These are phyloP conservation scores for Dissophora ornata DNA, from an alignment of 192 early-diverging fungal species.

Conservation along the genomic window DNA sequence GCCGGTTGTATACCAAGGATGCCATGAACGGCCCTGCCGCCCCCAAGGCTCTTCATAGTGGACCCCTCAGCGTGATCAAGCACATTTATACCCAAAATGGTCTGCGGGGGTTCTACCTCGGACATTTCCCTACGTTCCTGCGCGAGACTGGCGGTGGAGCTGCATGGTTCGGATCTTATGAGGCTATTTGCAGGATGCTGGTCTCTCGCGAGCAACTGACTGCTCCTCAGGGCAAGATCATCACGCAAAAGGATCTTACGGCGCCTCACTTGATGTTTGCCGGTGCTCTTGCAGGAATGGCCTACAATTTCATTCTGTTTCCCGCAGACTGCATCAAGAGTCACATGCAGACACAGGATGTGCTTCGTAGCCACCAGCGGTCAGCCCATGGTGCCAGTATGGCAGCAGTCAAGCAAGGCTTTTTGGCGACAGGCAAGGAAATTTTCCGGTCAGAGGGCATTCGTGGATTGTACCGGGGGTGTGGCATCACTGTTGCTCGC, in stretches of 20 bases:
- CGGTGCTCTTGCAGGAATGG: constrained; percentile 92
- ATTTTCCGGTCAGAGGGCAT: constrained; percentile 84
- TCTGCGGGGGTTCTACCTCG: constrained; percentile 76
- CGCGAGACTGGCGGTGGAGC: constrained; percentile 93
- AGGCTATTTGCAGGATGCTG: constrained; percentile 68
- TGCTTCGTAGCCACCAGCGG: constrained; percentile 53
- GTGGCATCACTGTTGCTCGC: constrained; percentile 90
- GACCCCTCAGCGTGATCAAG: constrained; percentile 62
- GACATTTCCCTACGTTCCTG: constrained; percentile 85
- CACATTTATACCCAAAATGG: constrained; percentile 60
- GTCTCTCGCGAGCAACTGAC: constrained; percentile 28
- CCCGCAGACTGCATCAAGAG: constrained; percentile 96
- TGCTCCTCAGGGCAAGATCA: constrained; percentile 9
- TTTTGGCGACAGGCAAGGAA: constrained; percentile 70
- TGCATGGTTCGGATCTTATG: constrained; percentile 97
- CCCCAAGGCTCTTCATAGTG: constrained; percentile 44
- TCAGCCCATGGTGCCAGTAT: background rate
- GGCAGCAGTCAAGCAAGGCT: constrained; percentile 52
- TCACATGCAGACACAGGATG: constrained; percentile 89
- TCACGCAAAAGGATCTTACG: constrained; percentile 78
- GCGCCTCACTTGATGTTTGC: constrained; percentile 82
- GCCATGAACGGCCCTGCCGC: constrained; percentile 12
- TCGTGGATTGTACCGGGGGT: constrained; percentile 90
- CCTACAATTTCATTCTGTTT: constrained; percentile 87
- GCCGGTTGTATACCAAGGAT: constrained; percentile 44